Evolutionary conservation across 1,139 yeast species (phyloP).

Genomic region (Candida smagusa): DNA sequence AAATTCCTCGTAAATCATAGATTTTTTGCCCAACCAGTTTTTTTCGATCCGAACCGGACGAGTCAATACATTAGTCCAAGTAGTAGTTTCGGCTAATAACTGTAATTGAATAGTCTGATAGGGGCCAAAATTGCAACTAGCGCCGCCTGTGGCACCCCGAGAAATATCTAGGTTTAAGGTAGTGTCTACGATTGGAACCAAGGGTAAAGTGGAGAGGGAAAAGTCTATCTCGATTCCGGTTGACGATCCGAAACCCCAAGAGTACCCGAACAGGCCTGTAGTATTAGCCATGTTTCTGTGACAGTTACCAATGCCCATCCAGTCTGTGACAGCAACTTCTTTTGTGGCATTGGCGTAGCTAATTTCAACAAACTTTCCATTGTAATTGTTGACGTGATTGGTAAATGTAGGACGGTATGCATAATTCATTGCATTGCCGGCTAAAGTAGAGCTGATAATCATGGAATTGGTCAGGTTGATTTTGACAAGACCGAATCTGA

Average conservation of each 20-base stretch:
- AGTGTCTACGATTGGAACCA: conserved; percentile 12
- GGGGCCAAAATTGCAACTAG: conserved; percentile 20
- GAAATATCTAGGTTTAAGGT: conserved; percentile 10
- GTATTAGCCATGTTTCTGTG: conserved; percentile 10
- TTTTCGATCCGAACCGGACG: conserved; percentile 14
- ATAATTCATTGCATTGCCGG: conserved; percentile 3
- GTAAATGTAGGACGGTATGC: not conserved
- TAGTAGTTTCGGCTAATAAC: conserved; percentile 13
- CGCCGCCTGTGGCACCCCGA: conserved; percentile 17
- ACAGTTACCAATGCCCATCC: conserved; percentile 12
- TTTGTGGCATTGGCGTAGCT: conserved; percentile 7
- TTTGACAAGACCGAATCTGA: conserved; percentile 7
- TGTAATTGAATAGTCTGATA: conserved; percentile 23
- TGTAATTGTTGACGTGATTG: not conserved
- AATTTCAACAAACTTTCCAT: conserved; percentile 7
- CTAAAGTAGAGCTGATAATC: conserved; percentile 7
- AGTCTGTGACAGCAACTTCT: conserved; percentile 3
- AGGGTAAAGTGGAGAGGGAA: conserved; percentile 14
- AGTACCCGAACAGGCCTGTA: conserved; percentile 20
- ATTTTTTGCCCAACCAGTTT: conserved; percentile 1
- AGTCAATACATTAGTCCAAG: conserved; percentile 14
- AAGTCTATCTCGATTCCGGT: conserved; percentile 15
- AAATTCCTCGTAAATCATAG: conserved; percentile 18
- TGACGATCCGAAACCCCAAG: conserved; percentile 19
- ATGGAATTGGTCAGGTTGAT: conserved; percentile 9